These are phyloP conservation scores for Dothiorella sarmentorum DNA, from an alignment of 2,329 filamentous ascomycete species.

Conservation along the genomic window DNA sequence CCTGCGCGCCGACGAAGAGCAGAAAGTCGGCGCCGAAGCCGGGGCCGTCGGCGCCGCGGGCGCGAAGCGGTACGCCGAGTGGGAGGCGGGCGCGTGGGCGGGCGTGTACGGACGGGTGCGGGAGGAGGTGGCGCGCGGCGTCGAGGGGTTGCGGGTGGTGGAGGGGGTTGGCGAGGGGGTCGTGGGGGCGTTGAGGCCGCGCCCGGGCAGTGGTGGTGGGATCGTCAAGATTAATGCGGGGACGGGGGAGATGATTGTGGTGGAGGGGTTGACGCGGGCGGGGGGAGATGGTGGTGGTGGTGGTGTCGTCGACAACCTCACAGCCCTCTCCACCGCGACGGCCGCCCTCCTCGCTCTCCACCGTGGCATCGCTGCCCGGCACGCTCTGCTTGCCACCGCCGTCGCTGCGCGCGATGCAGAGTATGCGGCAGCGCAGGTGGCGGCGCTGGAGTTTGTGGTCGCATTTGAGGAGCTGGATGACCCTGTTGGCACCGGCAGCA, in stretches of 20 bases:
- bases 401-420: slow-evolving; percentile 53
- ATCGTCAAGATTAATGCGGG: slow-evolving; percentile 31
- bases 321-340: background rate
- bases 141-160: slow-evolving; percentile 37
- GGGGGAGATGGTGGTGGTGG: background rate
- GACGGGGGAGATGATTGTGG: slow-evolving; percentile 34
- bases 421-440: slow-evolving; percentile 53
- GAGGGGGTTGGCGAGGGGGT: background rate
- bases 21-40: slow-evolving; percentile 30
- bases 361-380: slow-evolving; percentile 47
- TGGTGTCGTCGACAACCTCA: background rate
- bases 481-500: slow-evolving; percentile 28
- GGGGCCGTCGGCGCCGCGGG: slow-evolving; percentile 38
- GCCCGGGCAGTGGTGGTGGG: background rate
- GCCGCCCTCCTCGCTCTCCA: slow-evolving; percentile 38
- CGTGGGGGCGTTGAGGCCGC: background rate
- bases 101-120: slow-evolving; percentile 48
- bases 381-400: slow-evolving; percentile 48
- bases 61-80: slow-evolving; percentile 50
- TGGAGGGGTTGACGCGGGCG: background rate
- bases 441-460: slow-evolving; percentile 52
- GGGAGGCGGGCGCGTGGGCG: slow-evolving; percentile 50
- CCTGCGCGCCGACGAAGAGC: slow-evolving; percentile 50
- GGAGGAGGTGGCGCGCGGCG: slow-evolving; percentile 48
- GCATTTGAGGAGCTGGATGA: slow-evolving; percentile 49